These are phyloP conservation scores for Sphagnum fallax DNA, from an alignment of 228 moss, liverwort and hornwort genomes.

Conservation along the genomic window DNA sequence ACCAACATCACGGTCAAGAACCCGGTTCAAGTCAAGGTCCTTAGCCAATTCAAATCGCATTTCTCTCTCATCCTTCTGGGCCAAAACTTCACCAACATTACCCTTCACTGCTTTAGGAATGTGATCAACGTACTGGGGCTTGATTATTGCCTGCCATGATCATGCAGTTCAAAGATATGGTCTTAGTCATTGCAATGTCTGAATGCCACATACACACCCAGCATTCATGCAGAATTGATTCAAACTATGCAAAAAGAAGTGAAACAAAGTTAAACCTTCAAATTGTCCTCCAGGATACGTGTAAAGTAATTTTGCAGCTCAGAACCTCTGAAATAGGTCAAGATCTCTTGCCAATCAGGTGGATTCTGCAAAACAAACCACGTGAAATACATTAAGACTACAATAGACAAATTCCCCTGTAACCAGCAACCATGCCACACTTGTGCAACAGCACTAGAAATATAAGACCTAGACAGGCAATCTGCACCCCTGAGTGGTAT, in stretches of 20 bases:
- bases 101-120: slow-evolving; percentile 97
- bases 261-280: slow-evolving; percentile 47
- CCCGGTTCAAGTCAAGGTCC: slow-evolving; percentile 95
- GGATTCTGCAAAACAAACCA: slow-evolving; percentile 53
- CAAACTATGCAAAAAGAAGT: too few species aligned
- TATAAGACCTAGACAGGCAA: too few species aligned
- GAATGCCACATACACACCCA: too few species aligned
- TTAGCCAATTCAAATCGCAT: slow-evolving; percentile 70
- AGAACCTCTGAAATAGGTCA: slow-evolving; percentile 97
- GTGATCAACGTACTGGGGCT: slow-evolving; percentile 94
- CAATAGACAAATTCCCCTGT: too few species aligned
- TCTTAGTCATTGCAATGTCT: too few species aligned
- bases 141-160: slow-evolving; percentile 70
- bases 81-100: slow-evolving; percentile 88
- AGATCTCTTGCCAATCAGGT: slow-evolving; percentile 98
- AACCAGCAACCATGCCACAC: too few species aligned
- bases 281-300: slow-evolving; percentile 89
- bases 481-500: too few species aligned
- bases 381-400: not conserved
- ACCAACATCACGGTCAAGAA: slow-evolving; percentile 94
- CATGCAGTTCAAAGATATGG: too few species aligned
- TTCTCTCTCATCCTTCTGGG: slow-evolving; percentile 89
- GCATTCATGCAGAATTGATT: too few species aligned
- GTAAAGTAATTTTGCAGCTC: slow-evolving; percentile 98
- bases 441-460: too few species aligned